Conservation (phyloP, 192 early-diverging fungal genomes). For the Backusella westeae region DNA sequence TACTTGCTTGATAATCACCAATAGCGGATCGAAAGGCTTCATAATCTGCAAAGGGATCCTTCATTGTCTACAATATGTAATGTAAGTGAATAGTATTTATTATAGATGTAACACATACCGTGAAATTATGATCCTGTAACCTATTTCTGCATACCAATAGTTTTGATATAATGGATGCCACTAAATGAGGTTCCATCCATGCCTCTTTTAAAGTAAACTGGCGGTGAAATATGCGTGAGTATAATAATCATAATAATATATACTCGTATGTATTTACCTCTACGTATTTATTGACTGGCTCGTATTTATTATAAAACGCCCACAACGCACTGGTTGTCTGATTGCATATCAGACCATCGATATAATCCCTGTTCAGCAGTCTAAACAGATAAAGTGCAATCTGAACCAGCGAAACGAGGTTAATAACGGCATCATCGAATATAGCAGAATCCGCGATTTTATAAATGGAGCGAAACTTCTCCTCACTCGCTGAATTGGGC, state of each 20-base stretch:
- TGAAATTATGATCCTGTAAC: slow-evolving; percentile 44
- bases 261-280: background rate
- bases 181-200: slow-evolving; percentile 49
- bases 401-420: slow-evolving; percentile 44
- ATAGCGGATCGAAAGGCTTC: slow-evolving; percentile 38
- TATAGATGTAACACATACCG: slow-evolving; percentile 27
- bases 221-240: background rate
- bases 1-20: slow-evolving; percentile 41
- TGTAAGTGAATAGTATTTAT: background rate
- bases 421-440: slow-evolving; percentile 49
- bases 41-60: slow-evolving; percentile 51
- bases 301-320: slow-evolving; percentile 38
- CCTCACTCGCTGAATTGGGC: slow-evolving; percentile 40
- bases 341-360: slow-evolving; percentile 51
- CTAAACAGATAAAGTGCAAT: slow-evolving; percentile 42
- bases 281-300: slow-evolving; percentile 36
- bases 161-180: slow-evolving; percentile 48
- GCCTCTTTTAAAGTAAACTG: slow-evolving; percentile 34
- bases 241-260: background rate
- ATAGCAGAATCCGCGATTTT: slow-evolving; percentile 42
- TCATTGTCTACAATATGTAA: slow-evolving; percentile 34
- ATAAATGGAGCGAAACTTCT: slow-evolving; percentile 52
- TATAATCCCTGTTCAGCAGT: slow-evolving; percentile 36
- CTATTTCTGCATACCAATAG: slow-evolving; percentile 43
- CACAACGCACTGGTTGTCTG: slow-evolving; percentile 43